These are phyloP conservation scores for Fusarium solani-melongenae DNA, from an alignment of 2,329 filamentous ascomycete genomes.

Conservation along the genomic window DNA sequence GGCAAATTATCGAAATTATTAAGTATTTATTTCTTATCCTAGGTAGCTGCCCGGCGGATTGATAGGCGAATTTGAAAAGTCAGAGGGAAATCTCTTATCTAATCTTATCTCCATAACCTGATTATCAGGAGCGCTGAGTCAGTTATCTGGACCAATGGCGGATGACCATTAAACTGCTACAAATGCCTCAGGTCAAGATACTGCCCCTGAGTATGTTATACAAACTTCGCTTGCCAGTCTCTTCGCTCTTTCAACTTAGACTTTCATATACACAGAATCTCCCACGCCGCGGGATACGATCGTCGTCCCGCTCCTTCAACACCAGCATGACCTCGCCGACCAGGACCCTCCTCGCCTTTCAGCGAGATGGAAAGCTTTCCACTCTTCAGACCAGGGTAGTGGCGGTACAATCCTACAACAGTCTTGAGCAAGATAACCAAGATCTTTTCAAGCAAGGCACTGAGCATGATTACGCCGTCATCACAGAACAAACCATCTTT, in stretches of 20 bases:
- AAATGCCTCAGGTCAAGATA: background rate
- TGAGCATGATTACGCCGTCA: slow-evolving; percentile 65
- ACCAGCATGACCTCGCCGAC: slow-evolving; percentile 31
- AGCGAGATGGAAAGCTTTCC: slow-evolving; percentile 56
- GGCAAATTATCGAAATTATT: too few relatives aligned
- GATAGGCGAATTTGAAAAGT: too few relatives aligned
- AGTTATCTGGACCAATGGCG: background rate
- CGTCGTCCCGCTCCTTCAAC: background rate
- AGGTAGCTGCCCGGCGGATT: too few relatives aligned
- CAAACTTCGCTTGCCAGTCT: background rate
- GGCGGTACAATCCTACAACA: slow-evolving; percentile 59
- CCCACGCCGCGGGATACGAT: background rate
- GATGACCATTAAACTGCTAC: background rate
- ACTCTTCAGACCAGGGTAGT: slow-evolving; percentile 57
- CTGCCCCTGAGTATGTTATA: background rate
- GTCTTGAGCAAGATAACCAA: slow-evolving; percentile 62
- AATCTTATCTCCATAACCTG: background rate
- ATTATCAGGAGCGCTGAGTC: background rate
- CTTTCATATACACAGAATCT: background rate
- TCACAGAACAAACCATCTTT: slow-evolving; percentile 76
- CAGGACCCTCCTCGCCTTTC: slow-evolving; percentile 53
- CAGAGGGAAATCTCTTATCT: background rate
- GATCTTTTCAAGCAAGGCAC: slow-evolving; percentile 68
- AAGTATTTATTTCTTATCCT: too few relatives aligned
- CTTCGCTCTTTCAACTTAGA: background rate